A percentile compares a stretch with the other conserved stretches of the same genome.
Evolutionary conservation across 2,329 filamentous ascomycete species (phyloP).

Genomic region (Penicillium polonicum): DNA sequence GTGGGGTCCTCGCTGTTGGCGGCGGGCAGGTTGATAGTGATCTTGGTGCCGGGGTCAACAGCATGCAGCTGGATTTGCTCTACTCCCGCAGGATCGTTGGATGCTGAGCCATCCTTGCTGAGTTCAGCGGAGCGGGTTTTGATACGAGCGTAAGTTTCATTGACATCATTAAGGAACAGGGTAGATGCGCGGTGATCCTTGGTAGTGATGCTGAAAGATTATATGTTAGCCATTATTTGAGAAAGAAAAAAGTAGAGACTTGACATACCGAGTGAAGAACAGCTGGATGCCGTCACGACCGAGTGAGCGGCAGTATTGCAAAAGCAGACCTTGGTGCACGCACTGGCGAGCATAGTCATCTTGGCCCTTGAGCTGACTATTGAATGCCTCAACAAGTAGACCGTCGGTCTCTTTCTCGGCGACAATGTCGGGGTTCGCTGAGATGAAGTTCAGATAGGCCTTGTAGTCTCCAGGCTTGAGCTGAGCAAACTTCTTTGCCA

Average conservation of each 20-base stretch:
- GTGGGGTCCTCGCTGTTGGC: slow-evolving; percentile 63
- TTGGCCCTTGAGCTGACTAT: slow-evolving; percentile 73
- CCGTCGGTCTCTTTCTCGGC: slow-evolving; percentile 86
- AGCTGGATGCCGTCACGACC: slow-evolving; percentile 83
- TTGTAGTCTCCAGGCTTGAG: slow-evolving; percentile 75
- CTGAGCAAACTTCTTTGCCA: slow-evolving; percentile 76
- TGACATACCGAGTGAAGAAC: slow-evolving; percentile 79
- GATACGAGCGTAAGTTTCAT: slow-evolving; percentile 81
- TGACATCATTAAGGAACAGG: slow-evolving; percentile 90
- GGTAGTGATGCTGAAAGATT: slow-evolving; percentile 66
- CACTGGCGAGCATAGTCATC: slow-evolving; percentile 71
- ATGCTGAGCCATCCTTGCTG: slow-evolving; percentile 56
- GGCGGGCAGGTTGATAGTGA: slow-evolving; percentile 80
- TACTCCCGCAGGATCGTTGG: slow-evolving; percentile 61
- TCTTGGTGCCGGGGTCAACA: slow-evolving; percentile 87
- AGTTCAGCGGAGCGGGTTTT: slow-evolving; percentile 74
- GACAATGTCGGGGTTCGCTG: slow-evolving; percentile 73
- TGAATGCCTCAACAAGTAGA: slow-evolving; percentile 86
- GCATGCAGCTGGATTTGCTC: slow-evolving; percentile 98
- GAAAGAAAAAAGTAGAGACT: neutral
- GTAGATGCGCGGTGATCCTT: slow-evolving; percentile 85
- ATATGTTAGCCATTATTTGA: slow-evolving; percentile 10
- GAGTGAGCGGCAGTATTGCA: slow-evolving; percentile 92
- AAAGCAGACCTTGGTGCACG: slow-evolving; percentile 86
- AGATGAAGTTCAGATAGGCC: slow-evolving; percentile 72